Conservation (phyloP, 2,329 filamentous ascomycete species). For the Ophiostoma populinum region DNA sequence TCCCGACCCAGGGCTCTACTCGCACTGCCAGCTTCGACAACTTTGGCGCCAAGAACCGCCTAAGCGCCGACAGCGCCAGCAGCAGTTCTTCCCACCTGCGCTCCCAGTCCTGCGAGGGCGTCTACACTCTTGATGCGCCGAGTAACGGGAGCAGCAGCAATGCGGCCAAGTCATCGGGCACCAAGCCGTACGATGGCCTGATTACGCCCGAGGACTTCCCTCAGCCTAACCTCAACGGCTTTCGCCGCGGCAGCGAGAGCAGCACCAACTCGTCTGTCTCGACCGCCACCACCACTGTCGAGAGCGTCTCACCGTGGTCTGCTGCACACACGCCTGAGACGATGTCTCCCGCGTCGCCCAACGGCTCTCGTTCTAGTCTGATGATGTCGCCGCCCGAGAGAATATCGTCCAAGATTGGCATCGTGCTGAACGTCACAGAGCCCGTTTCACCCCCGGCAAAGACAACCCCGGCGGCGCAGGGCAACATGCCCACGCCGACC, state of each 20-base stretch:
- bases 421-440: too few species aligned
- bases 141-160: background rate
- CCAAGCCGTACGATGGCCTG: slow-evolving; percentile 3
- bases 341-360: slow-evolving; percentile 7
- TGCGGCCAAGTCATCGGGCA: background rate
- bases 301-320: slow-evolving; percentile 6
- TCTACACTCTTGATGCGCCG: slow-evolving; percentile 3
- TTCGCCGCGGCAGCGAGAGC: slow-evolving; percentile 8
- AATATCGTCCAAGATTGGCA: background rate
- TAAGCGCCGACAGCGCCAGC: background rate
- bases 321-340: slow-evolving; percentile 8
- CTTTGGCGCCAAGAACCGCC: background rate
- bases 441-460: background rate
- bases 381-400: slow-evolving; percentile 1
- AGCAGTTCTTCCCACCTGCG: slow-evolving; percentile 1
- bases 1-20: background rate
- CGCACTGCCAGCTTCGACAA: background rate
- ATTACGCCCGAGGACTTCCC: background rate
- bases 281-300: slow-evolving; percentile 3
- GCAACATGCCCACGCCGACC: background rate
- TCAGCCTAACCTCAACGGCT: background rate
- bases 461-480: background rate
- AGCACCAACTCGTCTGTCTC: slow-evolving; percentile 7
- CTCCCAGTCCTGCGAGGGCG: slow-evolving; percentile 6
- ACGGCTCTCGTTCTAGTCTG: background rate